Percentiles rank a stretch among this genome's conserved stretches.
Conservation (phyloP, 192 early-diverging fungal genomes). For the Coemansia sp. region DNA sequence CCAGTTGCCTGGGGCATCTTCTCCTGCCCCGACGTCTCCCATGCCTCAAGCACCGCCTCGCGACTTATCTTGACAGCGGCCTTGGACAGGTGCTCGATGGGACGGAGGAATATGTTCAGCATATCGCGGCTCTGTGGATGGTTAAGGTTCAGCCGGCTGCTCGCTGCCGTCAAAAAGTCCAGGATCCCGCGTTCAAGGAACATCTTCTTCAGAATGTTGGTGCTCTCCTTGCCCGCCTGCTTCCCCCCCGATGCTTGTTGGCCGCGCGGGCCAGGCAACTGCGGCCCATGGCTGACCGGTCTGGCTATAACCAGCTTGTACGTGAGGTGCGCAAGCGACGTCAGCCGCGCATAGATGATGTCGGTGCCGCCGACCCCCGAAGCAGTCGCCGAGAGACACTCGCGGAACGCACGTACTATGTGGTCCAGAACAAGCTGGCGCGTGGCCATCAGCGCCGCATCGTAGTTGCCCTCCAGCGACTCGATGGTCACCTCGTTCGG, state of each 20-base stretch:
- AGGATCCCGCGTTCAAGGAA: slow-evolving; percentile 93
- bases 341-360: slow-evolving; percentile 48
- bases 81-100: slow-evolving; percentile 86
- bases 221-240: slow-evolving; percentile 18
- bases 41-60: slow-evolving; percentile 55
- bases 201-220: slow-evolving; percentile 52
- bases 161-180: slow-evolving; percentile 69
- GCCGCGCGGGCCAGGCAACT: slow-evolving; percentile 3
- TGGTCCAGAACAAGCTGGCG: slow-evolving; percentile 49
- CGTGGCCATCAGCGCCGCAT: slow-evolving; percentile 26
- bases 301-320: slow-evolving; percentile 50
- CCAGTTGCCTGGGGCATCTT: slow-evolving; percentile 46
- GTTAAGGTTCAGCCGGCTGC: slow-evolving; percentile 87
- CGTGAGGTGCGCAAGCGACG: slow-evolving; percentile 43
- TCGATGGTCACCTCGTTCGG: slow-evolving; percentile 25
- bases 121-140: slow-evolving; percentile 80
- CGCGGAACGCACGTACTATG: slow-evolving; percentile 51
- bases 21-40: slow-evolving; percentile 52
- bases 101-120: slow-evolving; percentile 77
- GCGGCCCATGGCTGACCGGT: slow-evolving; percentile 42
- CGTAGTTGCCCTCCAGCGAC: slow-evolving; percentile 42
- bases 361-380: slow-evolving; percentile 26
- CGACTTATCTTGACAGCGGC: slow-evolving; percentile 83
- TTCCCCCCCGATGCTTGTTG: neutral
- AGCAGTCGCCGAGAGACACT: slow-evolving; percentile 42